Percentiles rank a stretch among this genome's conserved stretches.
These are phyloP conservation scores for Litchi chinensis DNA, from an alignment of 345 rosid genomes.

Conservation along the genomic window DNA sequence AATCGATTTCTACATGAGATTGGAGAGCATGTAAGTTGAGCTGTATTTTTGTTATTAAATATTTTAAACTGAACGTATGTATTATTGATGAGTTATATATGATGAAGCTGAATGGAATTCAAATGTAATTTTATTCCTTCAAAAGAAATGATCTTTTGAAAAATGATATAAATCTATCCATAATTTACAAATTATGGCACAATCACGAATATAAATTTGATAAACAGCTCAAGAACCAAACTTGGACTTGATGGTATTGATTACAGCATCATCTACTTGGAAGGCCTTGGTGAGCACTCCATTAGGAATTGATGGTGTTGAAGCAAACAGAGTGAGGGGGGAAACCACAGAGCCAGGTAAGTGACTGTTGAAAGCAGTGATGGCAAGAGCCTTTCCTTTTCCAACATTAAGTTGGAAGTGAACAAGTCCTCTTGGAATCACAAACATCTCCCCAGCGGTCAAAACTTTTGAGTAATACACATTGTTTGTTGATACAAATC, in stretches of 20 bases:
- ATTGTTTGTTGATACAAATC: conserved; percentile 53
- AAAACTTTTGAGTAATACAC: conserved; percentile 52
- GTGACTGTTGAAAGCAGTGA: conserved; percentile 78
- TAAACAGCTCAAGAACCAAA: conserved; percentile 28
- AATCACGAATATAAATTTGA: neutral
- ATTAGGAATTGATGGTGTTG: conserved; percentile 59
- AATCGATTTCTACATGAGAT: neutral
- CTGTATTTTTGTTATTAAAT: too few species aligned
- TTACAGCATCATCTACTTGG: conserved; percentile 43
- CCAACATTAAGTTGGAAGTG: conserved; percentile 85
- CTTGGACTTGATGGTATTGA: conserved; percentile 53
- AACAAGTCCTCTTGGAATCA: conserved; percentile 61
- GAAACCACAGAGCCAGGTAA: conserved; percentile 51
- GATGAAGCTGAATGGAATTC: neutral
- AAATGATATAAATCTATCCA: neutral
- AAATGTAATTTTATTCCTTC: neutral
- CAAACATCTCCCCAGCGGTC: conserved; percentile 59
- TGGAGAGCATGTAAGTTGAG: too few species aligned
- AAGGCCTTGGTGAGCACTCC: conserved; percentile 59
- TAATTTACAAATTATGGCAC: neutral
- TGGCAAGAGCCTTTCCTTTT: conserved; percentile 51
- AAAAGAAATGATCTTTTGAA: neutral
- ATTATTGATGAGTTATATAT: neutral
- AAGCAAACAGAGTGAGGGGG: conserved; percentile 46
- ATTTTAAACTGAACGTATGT: too few species aligned